These are phyloP conservation scores for Limtongia smithiae DNA, from an alignment of 805 yeast genomes.

Conservation along the genomic window DNA sequence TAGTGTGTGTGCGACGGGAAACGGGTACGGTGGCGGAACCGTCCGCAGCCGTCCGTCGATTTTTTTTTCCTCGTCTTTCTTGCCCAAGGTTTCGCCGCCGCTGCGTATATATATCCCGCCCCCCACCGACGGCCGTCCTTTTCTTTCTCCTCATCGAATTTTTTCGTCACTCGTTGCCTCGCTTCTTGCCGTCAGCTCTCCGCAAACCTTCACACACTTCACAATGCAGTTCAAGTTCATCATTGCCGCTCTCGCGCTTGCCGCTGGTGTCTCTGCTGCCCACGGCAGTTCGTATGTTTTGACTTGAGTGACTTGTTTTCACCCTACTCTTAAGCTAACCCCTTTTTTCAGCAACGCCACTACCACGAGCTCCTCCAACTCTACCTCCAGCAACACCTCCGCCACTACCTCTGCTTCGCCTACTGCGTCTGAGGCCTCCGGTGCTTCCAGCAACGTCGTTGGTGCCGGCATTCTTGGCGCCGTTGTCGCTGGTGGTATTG, in stretches of 20 bases:
- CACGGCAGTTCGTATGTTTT: background rate
- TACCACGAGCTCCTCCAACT: slow-evolving; percentile 28
- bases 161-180: background rate
- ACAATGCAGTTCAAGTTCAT: slow-evolving; percentile 32
- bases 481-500: slow-evolving; percentile 42
- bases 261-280: slow-evolving; percentile 28
- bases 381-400: slow-evolving; percentile 31
- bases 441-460: slow-evolving; percentile 35
- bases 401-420: slow-evolving; percentile 31
- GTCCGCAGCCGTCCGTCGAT: too few relatives aligned
- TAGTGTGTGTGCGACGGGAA: too few relatives aligned
- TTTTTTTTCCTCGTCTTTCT: too few relatives aligned
- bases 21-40: too few relatives aligned
- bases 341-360: slow-evolving; percentile 12
- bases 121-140: too few relatives aligned
- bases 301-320: background rate
- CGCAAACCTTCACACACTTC: background rate
- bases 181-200: background rate
- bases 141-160: too few relatives aligned
- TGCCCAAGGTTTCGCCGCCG: too few relatives aligned
- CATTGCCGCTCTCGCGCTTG: slow-evolving; percentile 30
- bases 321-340: background rate
- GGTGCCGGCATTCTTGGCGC: slow-evolving; percentile 42
- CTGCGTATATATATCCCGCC: too few relatives aligned
- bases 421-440: slow-evolving; percentile 32